Evolutionary conservation across 306 rosid genomes (phyloP).

Genomic region (Lotus japonicus): DNA sequence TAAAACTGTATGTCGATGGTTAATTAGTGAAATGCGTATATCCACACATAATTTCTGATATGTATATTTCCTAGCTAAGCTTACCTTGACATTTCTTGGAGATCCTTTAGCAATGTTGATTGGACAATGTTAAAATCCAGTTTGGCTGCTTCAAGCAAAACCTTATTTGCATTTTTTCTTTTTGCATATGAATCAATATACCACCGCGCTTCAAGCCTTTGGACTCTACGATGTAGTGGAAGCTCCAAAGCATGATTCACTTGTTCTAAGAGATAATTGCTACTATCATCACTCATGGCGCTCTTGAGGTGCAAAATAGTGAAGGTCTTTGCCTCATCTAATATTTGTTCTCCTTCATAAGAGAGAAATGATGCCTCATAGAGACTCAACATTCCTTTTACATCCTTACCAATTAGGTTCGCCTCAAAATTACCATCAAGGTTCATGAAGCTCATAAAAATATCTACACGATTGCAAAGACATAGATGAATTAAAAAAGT

Average conservation of each 20-base stretch:
- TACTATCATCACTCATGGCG: not conserved
- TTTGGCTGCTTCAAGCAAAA: slow-evolving; percentile 35
- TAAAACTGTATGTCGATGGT: too few species aligned
- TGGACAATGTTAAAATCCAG: slow-evolving; percentile 51
- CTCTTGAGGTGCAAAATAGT: slow-evolving; percentile 19
- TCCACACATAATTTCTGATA: too few species aligned
- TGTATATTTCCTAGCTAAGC: too few species aligned
- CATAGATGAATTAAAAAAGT: not conserved
- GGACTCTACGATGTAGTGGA: slow-evolving; percentile 37
- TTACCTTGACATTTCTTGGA: slow-evolving; percentile 41
- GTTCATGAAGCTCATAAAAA: slow-evolving; percentile 29
- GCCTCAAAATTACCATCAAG: slow-evolving; percentile 1
- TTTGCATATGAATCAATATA: slow-evolving; percentile 37
- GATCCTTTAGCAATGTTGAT: slow-evolving; percentile 32
- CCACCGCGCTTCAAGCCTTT: slow-evolving; percentile 47
- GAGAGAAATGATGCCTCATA: slow-evolving; percentile 46
- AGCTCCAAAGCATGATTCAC: slow-evolving; percentile 44
- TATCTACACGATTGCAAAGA: slow-evolving; percentile 17
- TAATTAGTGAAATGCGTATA: too few species aligned
- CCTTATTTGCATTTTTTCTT: slow-evolving; percentile 13
- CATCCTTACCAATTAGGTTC: slow-evolving; percentile 5
- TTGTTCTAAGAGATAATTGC: not conserved
- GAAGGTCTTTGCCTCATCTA: slow-evolving; percentile 49
- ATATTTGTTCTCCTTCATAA: slow-evolving; percentile 38
- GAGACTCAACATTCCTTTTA: slow-evolving; percentile 45